Evolutionary conservation across 192 early-diverging fungal genomes (phyloP).

Genomic region (Coemansia biformis): DNA sequence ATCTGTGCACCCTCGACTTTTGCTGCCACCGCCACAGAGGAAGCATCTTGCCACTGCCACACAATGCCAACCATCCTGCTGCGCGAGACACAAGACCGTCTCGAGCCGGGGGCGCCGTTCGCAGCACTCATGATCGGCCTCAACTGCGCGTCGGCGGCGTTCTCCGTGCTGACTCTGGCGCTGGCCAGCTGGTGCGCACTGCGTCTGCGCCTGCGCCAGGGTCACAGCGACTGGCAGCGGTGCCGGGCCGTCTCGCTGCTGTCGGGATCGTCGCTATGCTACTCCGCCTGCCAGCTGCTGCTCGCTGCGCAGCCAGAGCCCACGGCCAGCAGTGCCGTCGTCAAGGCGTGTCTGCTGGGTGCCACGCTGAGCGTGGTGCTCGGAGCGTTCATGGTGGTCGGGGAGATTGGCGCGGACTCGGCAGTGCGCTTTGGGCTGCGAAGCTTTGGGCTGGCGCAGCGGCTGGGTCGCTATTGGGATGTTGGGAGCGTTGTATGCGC

Average conservation of each 20-base stretch:
- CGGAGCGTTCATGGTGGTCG: constrained; percentile 15
- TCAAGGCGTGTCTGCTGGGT: constrained; percentile 7
- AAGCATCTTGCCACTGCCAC: too few relatives aligned
- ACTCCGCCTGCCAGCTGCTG: constrained; percentile 18
- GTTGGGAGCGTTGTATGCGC: constrained; percentile 9
- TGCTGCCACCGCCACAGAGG: too few relatives aligned
- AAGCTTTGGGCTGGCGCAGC: constrained; percentile 25
- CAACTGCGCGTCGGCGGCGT: constrained; percentile 6
- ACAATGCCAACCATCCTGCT: constrained; percentile 13
- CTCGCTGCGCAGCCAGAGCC: constrained; percentile 4
- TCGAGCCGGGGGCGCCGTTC: neutral
- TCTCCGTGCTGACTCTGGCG: constrained; percentile 5
- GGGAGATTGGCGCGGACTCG: constrained; percentile 19
- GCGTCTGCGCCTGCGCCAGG: constrained; percentile 7
- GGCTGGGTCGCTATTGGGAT: constrained; percentile 19
- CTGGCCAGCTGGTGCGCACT: constrained; percentile 14
- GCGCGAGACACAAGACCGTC: neutral
- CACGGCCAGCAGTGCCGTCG: neutral
- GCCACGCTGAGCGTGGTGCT: constrained; percentile 9
- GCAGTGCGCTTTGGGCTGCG: constrained; percentile 36
- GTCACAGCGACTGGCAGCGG: constrained; percentile 14
- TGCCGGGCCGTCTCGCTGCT: constrained; percentile 19
- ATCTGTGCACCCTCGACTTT: too few relatives aligned
- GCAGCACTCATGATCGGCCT: neutral
- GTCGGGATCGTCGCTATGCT: constrained; percentile 9